These are phyloP conservation scores for Trametes hirsuta DNA, from an alignment of 1,284 basidiomycete species.

Conservation along the genomic window DNA sequence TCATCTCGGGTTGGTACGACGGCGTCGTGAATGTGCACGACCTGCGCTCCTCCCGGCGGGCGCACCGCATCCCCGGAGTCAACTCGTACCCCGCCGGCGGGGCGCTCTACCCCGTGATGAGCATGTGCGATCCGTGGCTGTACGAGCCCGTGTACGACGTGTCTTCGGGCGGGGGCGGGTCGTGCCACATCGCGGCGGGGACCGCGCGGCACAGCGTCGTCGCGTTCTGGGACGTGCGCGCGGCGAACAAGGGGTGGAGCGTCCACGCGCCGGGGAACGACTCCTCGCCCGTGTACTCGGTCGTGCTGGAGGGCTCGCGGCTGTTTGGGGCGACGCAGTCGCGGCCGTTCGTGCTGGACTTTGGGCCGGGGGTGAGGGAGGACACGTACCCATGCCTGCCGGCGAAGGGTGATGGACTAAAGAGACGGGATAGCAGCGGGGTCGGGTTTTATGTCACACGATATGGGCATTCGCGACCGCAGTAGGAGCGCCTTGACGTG, in stretches of 20 bases:
- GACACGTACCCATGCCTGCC: conserved; percentile 59
- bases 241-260: conserved; percentile 63
- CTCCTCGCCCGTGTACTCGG: conserved; percentile 70
- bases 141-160: conserved; percentile 75
- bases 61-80: conserved; percentile 21
- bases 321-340: conserved; percentile 76
- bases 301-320: conserved; percentile 72
- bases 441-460: conserved; percentile 50
- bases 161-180: conserved; percentile 68
- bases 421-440: conserved; percentile 37
- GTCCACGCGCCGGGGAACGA: conserved; percentile 78
- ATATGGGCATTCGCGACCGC: conserved; percentile 41
- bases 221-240: conserved; percentile 77
- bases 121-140: conserved; percentile 65
- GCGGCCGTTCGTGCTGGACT: conserved; percentile 76
- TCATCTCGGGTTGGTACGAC: conserved; percentile 83
- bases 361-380: conserved; percentile 61
- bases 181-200: conserved; percentile 68
- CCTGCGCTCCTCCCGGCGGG: conserved; percentile 52
- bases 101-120: conserved; percentile 56
- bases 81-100: conserved; percentile 24
- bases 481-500: not conserved
- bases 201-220: conserved; percentile 74
- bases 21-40: conserved; percentile 72
- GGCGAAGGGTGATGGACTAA: conserved; percentile 44